Evolutionary conservation across 495 filamentous ascomycete genomes (phyloP), one percentile per base, ranked within the genome.

Genomic region (Penicillium herquei): DNA sequence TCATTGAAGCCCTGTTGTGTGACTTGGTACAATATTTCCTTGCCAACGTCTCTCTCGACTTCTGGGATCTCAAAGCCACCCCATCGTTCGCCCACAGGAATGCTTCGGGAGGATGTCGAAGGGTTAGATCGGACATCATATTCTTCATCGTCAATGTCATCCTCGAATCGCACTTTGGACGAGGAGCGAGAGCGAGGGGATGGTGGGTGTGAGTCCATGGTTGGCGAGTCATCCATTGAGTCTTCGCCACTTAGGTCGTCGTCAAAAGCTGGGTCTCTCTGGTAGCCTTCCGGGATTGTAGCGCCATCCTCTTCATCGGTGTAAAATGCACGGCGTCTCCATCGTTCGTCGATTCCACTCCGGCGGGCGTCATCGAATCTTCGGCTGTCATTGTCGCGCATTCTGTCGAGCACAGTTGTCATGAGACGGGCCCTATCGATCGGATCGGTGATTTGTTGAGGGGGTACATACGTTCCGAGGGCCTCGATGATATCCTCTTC

Each of bases 1-100:
- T 98, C 91, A 64, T 97, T 96, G 69, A 96, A 87, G 1, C 88
- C 91, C 64, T 96, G 86, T 63, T 96, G 90, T 0, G 88, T 89
- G 14, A 93, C 85, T 64, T 96, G 90, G 63, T 94, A 96, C 7
- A 98, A 75, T 13, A 96, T 84, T 63, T 98, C 94, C 58, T 88
- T 90, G 32, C 91, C 91, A 7, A 88, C 83, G 63, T 96, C 91
- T 58, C 76, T 79, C 62, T 96, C 92, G 13, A 85, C 84, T 47
- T 90, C 88, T 8, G 89, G 88, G 11, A 90, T 87, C 57, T 92
- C 89, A 62, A 89, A 89, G 8, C 85, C 90, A 35, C 85, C 90
- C 90, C 89, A 92, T 37, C 90, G 78, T 66, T 94, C 89, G 7
- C 79, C 78, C 41, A 83, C 67, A 18, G 88, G 84, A n/a, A 89